Percentiles rank a stretch among this genome's conserved stretches.
Conservation (phyloP, 768 basidiomycete species). For the Cantharellus anzutake region DNA sequence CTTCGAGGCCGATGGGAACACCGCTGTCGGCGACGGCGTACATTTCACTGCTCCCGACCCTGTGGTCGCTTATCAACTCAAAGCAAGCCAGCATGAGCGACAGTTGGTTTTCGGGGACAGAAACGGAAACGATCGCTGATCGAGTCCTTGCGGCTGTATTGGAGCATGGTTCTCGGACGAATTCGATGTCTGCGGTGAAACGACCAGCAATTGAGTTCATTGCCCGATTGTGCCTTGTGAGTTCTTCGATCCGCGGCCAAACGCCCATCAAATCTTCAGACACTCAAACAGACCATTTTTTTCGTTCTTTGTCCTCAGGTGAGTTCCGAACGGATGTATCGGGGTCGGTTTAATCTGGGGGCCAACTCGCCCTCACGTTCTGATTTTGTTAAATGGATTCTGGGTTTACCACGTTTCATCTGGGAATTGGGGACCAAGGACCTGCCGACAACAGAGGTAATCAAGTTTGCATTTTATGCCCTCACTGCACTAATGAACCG, state of each 20-base stretch:
- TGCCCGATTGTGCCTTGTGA: constrained; percentile 46
- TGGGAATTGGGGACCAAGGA: constrained; percentile 67
- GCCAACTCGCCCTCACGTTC: not conserved
- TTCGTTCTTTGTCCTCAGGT: constrained; percentile 25
- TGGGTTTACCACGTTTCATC: constrained; percentile 55
- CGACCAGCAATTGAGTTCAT: constrained; percentile 56
- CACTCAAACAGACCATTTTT: not conserved
- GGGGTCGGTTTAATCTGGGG: constrained; percentile 27
- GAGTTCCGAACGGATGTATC: constrained; percentile 34
- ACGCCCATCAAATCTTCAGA: too few relatives aligned
- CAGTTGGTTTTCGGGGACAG: constrained; percentile 16
- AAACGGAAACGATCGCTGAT: constrained; percentile 19
- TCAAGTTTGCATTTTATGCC: constrained; percentile 5
- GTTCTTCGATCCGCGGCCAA: constrained; percentile 9
- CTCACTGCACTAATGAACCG: not conserved
- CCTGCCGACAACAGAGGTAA: constrained; percentile 39
- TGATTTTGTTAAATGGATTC: constrained; percentile 38
- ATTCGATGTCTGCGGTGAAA: constrained; percentile 46
- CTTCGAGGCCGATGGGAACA: constrained; percentile 2
- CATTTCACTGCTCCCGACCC: constrained; percentile 46
- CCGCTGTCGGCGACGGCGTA: constrained; percentile 40
- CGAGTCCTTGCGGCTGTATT: constrained; percentile 27
- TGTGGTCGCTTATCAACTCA: constrained; percentile 52
- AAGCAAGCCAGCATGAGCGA: constrained; percentile 12
- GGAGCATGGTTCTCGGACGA: constrained; percentile 41